phyloP scores from a whole-genome alignment of 1,284 basidiomycete genomes.

The Fomitopsis pinicola region DNA sequence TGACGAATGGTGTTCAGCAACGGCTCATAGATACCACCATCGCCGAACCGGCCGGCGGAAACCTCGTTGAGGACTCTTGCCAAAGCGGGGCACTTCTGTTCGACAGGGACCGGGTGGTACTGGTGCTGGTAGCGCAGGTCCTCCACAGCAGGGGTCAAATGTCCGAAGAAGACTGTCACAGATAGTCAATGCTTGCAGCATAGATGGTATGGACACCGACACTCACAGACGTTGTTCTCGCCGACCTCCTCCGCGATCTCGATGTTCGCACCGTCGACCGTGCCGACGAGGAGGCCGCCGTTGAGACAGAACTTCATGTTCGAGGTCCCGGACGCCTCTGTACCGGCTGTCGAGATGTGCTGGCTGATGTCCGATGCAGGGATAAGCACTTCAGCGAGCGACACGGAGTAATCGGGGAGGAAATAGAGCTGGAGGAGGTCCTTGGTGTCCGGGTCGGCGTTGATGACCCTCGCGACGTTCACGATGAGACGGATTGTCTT shows the following conservation, averaged over 20 bases:
- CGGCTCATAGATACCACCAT: constrained; percentile 75
- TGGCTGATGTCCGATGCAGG: constrained; percentile 90
- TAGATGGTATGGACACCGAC: not conserved
- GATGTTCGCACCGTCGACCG: constrained; percentile 90
- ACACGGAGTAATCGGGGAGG: constrained; percentile 86
- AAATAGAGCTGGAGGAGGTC: constrained; percentile 82
- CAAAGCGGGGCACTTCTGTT: constrained; percentile 77
- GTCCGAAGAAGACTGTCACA: constrained; percentile 73
- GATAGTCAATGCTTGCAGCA: not conserved
- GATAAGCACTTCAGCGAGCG: constrained; percentile 86
- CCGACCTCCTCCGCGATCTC: constrained; percentile 92
- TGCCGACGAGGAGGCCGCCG: constrained; percentile 80
- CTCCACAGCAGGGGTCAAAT: constrained; percentile 78
- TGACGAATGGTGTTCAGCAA: constrained; percentile 73
- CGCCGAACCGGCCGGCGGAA: constrained; percentile 73
- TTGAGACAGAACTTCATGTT: constrained; percentile 95
- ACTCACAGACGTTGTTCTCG: constrained; percentile 67
- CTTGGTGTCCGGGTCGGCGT: constrained; percentile 83
- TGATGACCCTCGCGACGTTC: constrained; percentile 82
- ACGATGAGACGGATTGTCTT: constrained; percentile 90
- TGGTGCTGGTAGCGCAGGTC: constrained; percentile 79
- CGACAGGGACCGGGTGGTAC: constrained; percentile 77
- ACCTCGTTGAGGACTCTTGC: constrained; percentile 72
- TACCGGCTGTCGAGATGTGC: constrained; percentile 93
- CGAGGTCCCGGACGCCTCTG: constrained; percentile 83